Evolutionary conservation across 306 rosid species (phyloP), one percentile per base, ranked within the genome.

Genomic region (Lablab purpureus): DNA sequence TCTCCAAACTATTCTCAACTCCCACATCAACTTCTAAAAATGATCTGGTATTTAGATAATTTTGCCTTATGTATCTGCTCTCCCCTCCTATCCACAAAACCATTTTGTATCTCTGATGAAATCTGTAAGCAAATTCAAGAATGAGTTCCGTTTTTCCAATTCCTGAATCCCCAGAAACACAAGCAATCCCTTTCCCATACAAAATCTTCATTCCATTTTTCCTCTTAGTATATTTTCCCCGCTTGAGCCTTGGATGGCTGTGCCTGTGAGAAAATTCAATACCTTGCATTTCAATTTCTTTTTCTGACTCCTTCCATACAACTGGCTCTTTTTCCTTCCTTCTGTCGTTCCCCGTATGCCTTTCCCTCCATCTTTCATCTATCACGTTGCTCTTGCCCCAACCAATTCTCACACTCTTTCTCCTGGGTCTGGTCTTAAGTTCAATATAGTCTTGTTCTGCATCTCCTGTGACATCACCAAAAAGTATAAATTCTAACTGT

Each of bases 121-220:
- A 83, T 87, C 97, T 87, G 84, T 93, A 91, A 5, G 98, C 98
- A 80, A 88, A 93, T 85, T 93, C 98, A 71, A 93, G 87, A 70
- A 90, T 89, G 32, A 93, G 97, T 82, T 93, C 98, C 4, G 98
- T 91, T 84, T 93, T 93, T 49, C 98, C 98, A 63, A 93, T 93
- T 82, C 98, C 98, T 0, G 90, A 80, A 59, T 90, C 93, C 7
- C 98, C 98, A 3, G 98, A 89, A 37, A 93, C 88, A 67, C 95
- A 91, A 70, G 94, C 95, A 74, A 91, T 85, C 63, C 98, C 98
- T 82, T 91, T 93, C 54, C 98, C 98, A 81, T 85, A 87, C 88
- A 88, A 54, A 79, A 88, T 83, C 85, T 85, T 91, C 54, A 67
- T 70, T 49, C 92, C 90, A 72, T 84, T 85, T 85, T 81, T 91